A percentile compares a stretch with the other conserved stretches of the same genome.
Evolutionary conservation across 495 filamentous ascomycete species (phyloP).

Genomic region (Cercophora samala): DNA sequence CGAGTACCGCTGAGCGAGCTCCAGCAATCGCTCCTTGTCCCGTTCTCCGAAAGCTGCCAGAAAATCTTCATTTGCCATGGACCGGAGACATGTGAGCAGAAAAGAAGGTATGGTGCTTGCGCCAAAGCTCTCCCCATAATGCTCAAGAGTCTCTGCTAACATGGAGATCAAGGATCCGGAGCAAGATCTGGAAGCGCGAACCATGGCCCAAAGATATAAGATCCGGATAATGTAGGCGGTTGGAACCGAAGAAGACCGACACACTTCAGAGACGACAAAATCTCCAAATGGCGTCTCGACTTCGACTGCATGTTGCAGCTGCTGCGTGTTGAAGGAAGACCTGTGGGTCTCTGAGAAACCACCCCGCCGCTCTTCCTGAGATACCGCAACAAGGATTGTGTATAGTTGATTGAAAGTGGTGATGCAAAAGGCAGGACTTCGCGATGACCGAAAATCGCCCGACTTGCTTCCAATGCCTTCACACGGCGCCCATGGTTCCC

Average conservation of each 20-base stretch:
- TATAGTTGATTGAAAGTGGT: slow-evolving; percentile 62
- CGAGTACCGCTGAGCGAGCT: slow-evolving; percentile 14
- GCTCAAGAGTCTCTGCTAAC: slow-evolving; percentile 24
- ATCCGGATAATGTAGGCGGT: slow-evolving; percentile 26
- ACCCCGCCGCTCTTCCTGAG: slow-evolving; percentile 5
- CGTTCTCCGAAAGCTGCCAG: neutral
- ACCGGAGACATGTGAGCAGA: slow-evolving; percentile 17
- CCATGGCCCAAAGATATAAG: slow-evolving; percentile 25
- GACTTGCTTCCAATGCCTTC: slow-evolving; percentile 39
- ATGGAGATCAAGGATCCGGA: slow-evolving; percentile 4
- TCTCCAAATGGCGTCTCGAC: slow-evolving; percentile 19
- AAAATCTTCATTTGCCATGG: slow-evolving; percentile 15
- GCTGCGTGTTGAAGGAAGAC: slow-evolving; percentile 2
- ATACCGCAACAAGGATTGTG: slow-evolving; percentile 23
- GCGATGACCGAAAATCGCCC: slow-evolving; percentile 36
- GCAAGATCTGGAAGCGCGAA: slow-evolving; percentile 12
- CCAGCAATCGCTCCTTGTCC: slow-evolving; percentile 2
- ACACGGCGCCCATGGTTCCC: slow-evolving; percentile 62
- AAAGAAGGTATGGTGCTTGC: slow-evolving; percentile 23
- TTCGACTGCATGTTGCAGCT: slow-evolving; percentile 19
- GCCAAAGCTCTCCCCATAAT: slow-evolving; percentile 24
- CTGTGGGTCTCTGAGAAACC: neutral
- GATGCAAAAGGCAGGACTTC: slow-evolving; percentile 54
- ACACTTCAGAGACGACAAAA: slow-evolving; percentile 11
- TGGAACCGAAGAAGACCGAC: slow-evolving; percentile 21